Base-by-base conservation (phyloP, 768 basidiomycete species). In the Kwoniella botswanensis region DNA sequence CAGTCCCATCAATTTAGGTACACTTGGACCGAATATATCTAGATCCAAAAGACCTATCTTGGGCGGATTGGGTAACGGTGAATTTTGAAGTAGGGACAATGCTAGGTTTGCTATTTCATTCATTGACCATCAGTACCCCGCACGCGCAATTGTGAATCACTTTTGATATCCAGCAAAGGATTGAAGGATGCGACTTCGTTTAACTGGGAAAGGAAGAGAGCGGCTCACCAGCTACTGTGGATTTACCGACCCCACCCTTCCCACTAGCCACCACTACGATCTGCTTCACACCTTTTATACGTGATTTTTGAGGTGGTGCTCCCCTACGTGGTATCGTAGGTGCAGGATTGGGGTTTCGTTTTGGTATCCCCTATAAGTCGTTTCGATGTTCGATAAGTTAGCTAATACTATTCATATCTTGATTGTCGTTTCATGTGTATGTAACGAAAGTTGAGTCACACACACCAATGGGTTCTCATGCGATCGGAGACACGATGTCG, bases 171-270 rank as follows among this genome's bases (percentile, higher is more conserved):
- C 35, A 35, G 35, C 35, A 35, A 35, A 35, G 35, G 6, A 35
- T 35, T 29, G 4, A 56, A 29, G 22, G 22, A 21, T 22, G 12
- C 11, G 55, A 35, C 35, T 35, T 22, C 55, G 22, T 17, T 56
- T 12, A 13, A 18, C 24, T 18, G 13, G 15, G 1, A 55, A 18
- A 18, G 15, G 18, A 17, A 44, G 21, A 17, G n/a, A n/a, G 17
- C 9, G 21, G 35, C 46, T 63, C 71, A 94, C 94, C 91, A 67
- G 94, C 93, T 42, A 98, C 86, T 0, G 94, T 98, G 71, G 93
- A 94, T 84, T 97, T 98, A 18, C 95, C 95, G 18, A 97, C 95
- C 1, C 95, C 95, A 26, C 96, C 96, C 80, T 98, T 98, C 4
- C 94, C 95, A 73, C 92, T 93, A 9, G 94, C 92, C 0, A 98